Conservation (phyloP, 2,329 filamentous ascomycete species). For the Monosporascus sp. region DNA sequence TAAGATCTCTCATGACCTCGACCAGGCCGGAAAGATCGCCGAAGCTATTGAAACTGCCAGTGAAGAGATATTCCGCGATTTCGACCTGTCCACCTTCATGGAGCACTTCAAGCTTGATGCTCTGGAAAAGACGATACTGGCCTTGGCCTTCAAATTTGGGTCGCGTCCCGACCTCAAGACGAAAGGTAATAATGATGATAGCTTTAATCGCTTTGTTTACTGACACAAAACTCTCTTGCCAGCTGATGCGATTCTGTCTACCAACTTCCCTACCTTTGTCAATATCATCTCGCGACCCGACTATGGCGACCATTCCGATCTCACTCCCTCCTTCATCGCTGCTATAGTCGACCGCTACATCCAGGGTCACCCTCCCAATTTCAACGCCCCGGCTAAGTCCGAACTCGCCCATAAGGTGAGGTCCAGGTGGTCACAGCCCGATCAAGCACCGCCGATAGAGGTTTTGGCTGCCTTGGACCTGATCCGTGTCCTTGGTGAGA, state of each 20-base stretch:
- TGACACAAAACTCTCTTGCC: slow-evolving; percentile 7
- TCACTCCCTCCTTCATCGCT: slow-evolving; percentile 66
- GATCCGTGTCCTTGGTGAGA: slow-evolving; percentile 58
- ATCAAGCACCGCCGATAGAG: slow-evolving; percentile 62
- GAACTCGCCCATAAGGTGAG: slow-evolving; percentile 63
- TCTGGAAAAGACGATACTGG: slow-evolving; percentile 79
- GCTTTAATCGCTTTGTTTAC: slow-evolving; percentile 10
- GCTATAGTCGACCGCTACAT: slow-evolving; percentile 81
- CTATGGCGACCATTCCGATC: slow-evolving; percentile 58
- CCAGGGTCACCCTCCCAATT: slow-evolving; percentile 79
- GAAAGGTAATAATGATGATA: slow-evolving; percentile 61
- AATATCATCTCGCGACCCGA: slow-evolving; percentile 66
- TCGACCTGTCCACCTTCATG: slow-evolving; percentile 92
- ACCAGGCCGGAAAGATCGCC: slow-evolving; percentile 85
- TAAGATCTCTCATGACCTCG: slow-evolving; percentile 73
- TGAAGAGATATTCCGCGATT: slow-evolving; percentile 91
- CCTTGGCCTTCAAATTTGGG: slow-evolving; percentile 82
- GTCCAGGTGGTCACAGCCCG: slow-evolving; percentile 61
- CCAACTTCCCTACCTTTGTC: slow-evolving; percentile 72
- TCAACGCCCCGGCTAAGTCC: slow-evolving; percentile 68
- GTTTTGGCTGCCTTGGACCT: slow-evolving; percentile 68
- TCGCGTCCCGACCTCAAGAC: slow-evolving; percentile 75
- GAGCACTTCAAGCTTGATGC: slow-evolving; percentile 93
- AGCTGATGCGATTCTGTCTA: slow-evolving; percentile 88
- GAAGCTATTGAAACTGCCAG: slow-evolving; percentile 88